Evolutionary conservation across 805 yeast genomes (phyloP).

Genomic region (Jamesozyma rosinii): DNA sequence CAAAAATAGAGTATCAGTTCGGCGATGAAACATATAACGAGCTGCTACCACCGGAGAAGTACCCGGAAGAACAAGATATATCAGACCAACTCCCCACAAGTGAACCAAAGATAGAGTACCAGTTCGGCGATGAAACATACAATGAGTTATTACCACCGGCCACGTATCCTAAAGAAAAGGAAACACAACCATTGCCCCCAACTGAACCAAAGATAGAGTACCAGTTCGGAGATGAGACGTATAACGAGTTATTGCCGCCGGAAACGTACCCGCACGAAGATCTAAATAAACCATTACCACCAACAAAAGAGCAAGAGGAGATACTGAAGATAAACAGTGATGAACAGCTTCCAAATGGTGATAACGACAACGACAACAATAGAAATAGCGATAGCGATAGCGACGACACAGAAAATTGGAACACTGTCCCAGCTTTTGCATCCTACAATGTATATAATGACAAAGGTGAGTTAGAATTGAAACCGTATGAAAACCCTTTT

Average conservation of each 20-base stretch:
- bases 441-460: slow-evolving; percentile 72
- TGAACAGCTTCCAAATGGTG: not conserved
- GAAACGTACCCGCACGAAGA: not conserved
- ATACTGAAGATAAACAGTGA: not conserved
- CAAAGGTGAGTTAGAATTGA: slow-evolving; percentile 54
- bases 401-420: slow-evolving; percentile 47
- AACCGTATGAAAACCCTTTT: slow-evolving; percentile 13
- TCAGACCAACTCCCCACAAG: not conserved
- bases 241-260: not conserved
- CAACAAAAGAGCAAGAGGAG: not conserved
- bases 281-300: not conserved
- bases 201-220: not conserved
- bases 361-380: not conserved
- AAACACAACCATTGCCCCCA: not conserved
- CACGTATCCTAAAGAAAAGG: not conserved
- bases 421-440: slow-evolving; percentile 76
- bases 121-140: not conserved
- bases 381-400: slow-evolving; percentile 29
- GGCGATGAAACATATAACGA: not conserved
- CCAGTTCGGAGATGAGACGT: not conserved
- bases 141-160: not conserved
- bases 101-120: not conserved
- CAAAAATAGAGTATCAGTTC: not conserved
- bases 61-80: not conserved
- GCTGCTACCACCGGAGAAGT: not conserved